These are phyloP conservation scores for Phlyctochytrium arcticum DNA, from an alignment of 192 early-diverging fungal species.

Conservation along the genomic window DNA sequence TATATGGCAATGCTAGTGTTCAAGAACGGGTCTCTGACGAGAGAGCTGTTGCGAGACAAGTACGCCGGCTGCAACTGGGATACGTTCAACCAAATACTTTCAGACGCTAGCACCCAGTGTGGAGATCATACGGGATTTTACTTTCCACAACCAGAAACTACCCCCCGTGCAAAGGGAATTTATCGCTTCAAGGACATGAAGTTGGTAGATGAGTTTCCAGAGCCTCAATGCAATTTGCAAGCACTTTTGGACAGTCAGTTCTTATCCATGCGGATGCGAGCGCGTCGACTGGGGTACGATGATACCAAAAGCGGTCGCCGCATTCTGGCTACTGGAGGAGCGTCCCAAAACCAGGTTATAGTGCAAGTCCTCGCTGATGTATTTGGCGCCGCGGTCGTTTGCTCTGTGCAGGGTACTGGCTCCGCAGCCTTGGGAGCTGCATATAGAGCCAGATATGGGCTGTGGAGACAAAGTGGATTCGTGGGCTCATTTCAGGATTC, in stretches of 20 bases:
- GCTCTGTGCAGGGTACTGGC: conserved; percentile 29
- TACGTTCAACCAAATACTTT: conserved; percentile 47
- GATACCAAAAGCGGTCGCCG: conserved; percentile 16
- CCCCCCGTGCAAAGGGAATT: conserved; percentile 65
- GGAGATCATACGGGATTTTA: conserved; percentile 62
- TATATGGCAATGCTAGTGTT: conserved; percentile 78
- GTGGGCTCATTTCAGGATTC: neutral
- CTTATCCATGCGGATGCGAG: conserved; percentile 59
- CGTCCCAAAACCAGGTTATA: conserved; percentile 54
- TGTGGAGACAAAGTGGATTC: neutral
- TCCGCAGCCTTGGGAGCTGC: conserved; percentile 63
- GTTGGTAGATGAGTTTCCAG: conserved; percentile 14
- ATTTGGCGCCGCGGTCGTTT: conserved; percentile 61
- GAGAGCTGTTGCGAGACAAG: conserved; percentile 62
- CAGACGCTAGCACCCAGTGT: conserved; percentile 1
- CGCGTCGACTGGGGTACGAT: conserved; percentile 3
- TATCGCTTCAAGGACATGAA: conserved; percentile 48
- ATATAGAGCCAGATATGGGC: conserved; percentile 39
- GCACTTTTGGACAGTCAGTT: conserved; percentile 72
- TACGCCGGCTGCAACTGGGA: conserved; percentile 56
- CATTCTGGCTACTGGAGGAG: conserved; percentile 73
- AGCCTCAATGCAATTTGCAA: conserved; percentile 40
- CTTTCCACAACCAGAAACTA: conserved; percentile 69
- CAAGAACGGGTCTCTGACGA: conserved; percentile 82
- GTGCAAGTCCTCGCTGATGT: conserved; percentile 64